Evolutionary conservation across 768 basidiomycete genomes (phyloP).

Genomic region (Kwoniella newhampshirensis): DNA sequence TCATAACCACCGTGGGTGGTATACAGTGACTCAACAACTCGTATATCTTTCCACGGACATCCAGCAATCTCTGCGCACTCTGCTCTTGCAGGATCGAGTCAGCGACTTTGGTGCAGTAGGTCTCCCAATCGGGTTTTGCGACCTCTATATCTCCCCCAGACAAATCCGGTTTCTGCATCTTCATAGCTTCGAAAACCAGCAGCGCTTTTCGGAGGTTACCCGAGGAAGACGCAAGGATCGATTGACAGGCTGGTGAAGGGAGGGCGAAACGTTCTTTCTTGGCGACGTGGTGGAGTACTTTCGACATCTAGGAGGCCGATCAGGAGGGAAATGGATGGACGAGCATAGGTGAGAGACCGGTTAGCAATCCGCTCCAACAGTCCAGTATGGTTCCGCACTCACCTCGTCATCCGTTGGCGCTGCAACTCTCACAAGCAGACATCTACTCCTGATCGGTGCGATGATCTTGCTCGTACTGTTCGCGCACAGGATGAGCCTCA

Average conservation of each 20-base stretch:
- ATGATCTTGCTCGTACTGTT: slow-evolving; percentile 94
- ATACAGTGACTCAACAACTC: slow-evolving; percentile 96
- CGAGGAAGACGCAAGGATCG: slow-evolving; percentile 74
- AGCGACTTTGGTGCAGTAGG: slow-evolving; percentile 87
- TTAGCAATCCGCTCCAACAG: not conserved
- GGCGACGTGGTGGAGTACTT: slow-evolving; percentile 75
- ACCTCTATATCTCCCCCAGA: slow-evolving; percentile 69
- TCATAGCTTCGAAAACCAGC: slow-evolving; percentile 88
- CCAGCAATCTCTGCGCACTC: slow-evolving; percentile 81
- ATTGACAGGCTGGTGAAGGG: slow-evolving; percentile 70
- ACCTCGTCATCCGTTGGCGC: slow-evolving; percentile 81
- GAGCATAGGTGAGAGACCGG: not conserved
- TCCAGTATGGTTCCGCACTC: slow-evolving; percentile 19
- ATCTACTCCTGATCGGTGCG: slow-evolving; percentile 93
- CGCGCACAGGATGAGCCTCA: slow-evolving; percentile 94
- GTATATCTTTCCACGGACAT: slow-evolving; percentile 88
- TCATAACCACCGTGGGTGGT: slow-evolving; percentile 84
- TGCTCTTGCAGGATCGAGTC: slow-evolving; percentile 88
- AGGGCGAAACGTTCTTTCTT: slow-evolving; percentile 75
- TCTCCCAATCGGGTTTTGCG: slow-evolving; percentile 99
- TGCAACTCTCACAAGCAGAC: slow-evolving; percentile 87
- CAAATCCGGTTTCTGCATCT: slow-evolving; percentile 93
- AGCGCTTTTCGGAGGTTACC: slow-evolving; percentile 95
- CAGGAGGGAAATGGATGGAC: not conserved
- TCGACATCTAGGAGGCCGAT: slow-evolving; percentile 64